Evolutionary conservation across 768 basidiomycete species (phyloP).

Genomic region (Cystofilobasidium macerans): DNA sequence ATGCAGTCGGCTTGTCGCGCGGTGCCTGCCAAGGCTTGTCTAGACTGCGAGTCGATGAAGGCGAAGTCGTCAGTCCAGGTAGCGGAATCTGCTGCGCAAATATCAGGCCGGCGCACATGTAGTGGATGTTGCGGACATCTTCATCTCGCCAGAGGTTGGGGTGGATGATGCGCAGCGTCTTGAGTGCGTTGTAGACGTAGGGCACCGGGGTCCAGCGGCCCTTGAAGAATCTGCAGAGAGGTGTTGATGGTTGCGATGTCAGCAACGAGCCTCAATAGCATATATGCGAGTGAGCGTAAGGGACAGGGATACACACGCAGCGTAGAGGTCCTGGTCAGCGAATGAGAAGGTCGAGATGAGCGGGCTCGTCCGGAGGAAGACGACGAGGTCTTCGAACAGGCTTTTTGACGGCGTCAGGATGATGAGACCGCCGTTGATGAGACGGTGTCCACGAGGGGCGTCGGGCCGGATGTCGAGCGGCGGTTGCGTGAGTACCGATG

Average conservation of each 20-base stretch:
- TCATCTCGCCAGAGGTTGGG: constrained; percentile 68
- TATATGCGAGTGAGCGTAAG: not conserved
- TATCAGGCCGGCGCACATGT: constrained; percentile 48
- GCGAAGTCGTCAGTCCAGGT: not conserved
- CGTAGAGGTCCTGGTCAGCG: constrained; percentile 85
- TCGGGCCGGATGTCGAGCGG: constrained; percentile 41
- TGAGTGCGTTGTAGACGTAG: constrained; percentile 87
- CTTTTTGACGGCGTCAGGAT: constrained; percentile 63
- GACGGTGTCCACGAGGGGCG: constrained; percentile 50
- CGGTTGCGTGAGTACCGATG: constrained; percentile 43
- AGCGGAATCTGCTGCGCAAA: not conserved
- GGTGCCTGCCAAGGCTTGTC: constrained; percentile 77
- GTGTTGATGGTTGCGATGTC: not conserved
- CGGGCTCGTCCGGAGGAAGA: constrained; percentile 48
- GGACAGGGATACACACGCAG: constrained; percentile 35
- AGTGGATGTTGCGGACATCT: constrained; percentile 76
- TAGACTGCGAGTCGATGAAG: constrained; percentile 1
- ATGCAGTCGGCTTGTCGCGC: constrained; percentile 39
- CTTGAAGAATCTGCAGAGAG: constrained; percentile 19
- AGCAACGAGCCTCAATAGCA: too few species aligned
- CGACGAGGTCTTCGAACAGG: constrained; percentile 47
- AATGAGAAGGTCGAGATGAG: constrained; percentile 54
- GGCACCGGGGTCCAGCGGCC: constrained; percentile 60
- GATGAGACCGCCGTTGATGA: constrained; percentile 82
- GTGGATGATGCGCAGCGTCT: constrained; percentile 68